Evolutionary conservation across 1,284 basidiomycete genomes (phyloP), one percentile per base, ranked within the genome.

Genomic region (Sanghuangporus sanghuang): DNA sequence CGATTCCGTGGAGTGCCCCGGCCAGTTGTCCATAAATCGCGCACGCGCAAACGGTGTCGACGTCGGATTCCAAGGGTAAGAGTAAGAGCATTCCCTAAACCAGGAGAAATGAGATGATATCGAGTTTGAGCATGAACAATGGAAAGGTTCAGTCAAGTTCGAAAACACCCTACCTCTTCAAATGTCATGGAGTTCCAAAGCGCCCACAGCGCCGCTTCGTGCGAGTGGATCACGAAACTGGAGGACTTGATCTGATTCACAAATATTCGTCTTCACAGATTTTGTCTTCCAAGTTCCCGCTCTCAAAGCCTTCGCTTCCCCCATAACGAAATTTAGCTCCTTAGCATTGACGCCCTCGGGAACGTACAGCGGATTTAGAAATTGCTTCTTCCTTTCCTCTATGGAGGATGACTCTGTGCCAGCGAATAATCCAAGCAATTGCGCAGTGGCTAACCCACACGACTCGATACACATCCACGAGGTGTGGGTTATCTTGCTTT

Each of bases 211-310:
- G 63, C 58, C 6, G 63, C 58, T 46, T 64, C 63, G 42, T 60
- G 63, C n/a, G 63, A 64, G 39, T 61, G 58, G 38, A 64, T 61
- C n/a, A 64, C 63, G 40, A 64, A 64, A 11, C 63, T 58, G 23
- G 57, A 59, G 21, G 63, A 55, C 40, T 54, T 44, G 3, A 64
- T 64, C 32, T 55, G 14, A 1, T 64, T 40, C 14, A 27, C 63
- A 12, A 49, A 12, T 32, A n/a, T n/a, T n/a, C n/a, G n/a, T n/a
- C n/a, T n/a, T n/a, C n/a, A 27, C 63, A 12, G 57, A 12, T 32
- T 64, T 64, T 7, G 44, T 59, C 23, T 64, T 64, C 50, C 58
- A 64, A 16, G 54, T 50, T 16, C 58, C 46, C 18, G 14, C 27
- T n/a, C 63, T 49, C n/a, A 64, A 40, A n/a, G 48, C 53, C 50